phyloP scores from a whole-genome alignment of 768 basidiomycete genomes.

The Serpula lacrymans region DNA sequence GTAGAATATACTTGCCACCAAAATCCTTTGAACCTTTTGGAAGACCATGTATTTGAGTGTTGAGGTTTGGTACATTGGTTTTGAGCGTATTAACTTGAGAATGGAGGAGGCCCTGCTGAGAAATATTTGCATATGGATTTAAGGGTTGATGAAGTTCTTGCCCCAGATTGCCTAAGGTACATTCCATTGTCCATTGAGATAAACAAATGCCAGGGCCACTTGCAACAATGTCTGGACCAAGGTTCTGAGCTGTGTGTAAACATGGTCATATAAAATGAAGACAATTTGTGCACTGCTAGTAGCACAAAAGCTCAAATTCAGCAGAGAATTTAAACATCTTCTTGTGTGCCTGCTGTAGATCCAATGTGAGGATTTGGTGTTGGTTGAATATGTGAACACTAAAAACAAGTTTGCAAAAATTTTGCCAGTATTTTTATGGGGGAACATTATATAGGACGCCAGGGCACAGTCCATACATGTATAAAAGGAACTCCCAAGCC shows the following conservation, averaged over 20 bases:
- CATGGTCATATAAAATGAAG: slow-evolving; percentile 16
- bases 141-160: too few species aligned
- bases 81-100: too few species aligned
- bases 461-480: slow-evolving; percentile 16
- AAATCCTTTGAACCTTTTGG: slow-evolving; percentile 8
- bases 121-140: too few species aligned
- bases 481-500: slow-evolving; percentile 20
- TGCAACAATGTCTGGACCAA: slow-evolving; percentile 10
- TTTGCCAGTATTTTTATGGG: slow-evolving; percentile 9
- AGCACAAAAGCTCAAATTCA: too few species aligned
- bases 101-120: too few species aligned
- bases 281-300: too few species aligned
- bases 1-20: slow-evolving; percentile 12
- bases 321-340: slow-evolving; percentile 8
- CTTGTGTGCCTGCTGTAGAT: too few species aligned
- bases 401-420: slow-evolving; percentile 22
- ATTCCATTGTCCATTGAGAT: too few species aligned
- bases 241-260: slow-evolving; percentile 15
- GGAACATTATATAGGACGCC: slow-evolving; percentile 14
- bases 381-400: too few species aligned
- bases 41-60: background rate
- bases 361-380: too few species aligned
- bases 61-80: background rate
- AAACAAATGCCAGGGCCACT: too few species aligned
- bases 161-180: too few species aligned